Evolutionary conservation across 1,139 yeast species (phyloP).

Genomic region (Zhuliangozyma blackwelliae): DNA sequence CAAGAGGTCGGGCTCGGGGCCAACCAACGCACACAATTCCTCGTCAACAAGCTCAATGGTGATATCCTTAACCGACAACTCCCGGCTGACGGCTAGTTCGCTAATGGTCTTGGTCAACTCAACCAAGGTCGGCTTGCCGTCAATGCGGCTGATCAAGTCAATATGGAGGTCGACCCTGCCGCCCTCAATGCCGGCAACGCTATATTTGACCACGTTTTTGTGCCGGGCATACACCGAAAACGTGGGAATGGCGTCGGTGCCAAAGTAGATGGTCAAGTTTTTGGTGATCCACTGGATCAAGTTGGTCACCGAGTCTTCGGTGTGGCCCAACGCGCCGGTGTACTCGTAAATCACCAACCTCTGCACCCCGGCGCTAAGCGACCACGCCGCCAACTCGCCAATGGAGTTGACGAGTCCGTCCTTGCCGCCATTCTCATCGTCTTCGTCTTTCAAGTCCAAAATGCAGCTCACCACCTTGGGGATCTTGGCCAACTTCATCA

Average conservation of each 20-base stretch:
- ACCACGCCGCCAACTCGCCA: slow-evolving; percentile 82
- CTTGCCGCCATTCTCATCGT: slow-evolving; percentile 83
- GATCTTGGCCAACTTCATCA: slow-evolving; percentile 62
- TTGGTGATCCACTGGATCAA: slow-evolving; percentile 56
- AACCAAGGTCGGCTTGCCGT: slow-evolving; percentile 87
- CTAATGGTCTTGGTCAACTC: slow-evolving; percentile 86
- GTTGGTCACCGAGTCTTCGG: slow-evolving; percentile 41
- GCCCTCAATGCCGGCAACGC: slow-evolving; percentile 11
- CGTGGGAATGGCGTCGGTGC: slow-evolving; percentile 62
- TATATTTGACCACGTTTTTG: slow-evolving; percentile 45
- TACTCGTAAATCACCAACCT: slow-evolving; percentile 74
- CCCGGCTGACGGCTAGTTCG: slow-evolving; percentile 61
- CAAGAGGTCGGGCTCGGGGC: slow-evolving; percentile 86
- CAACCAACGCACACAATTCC: slow-evolving; percentile 72
- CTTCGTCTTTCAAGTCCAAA: slow-evolving; percentile 64
- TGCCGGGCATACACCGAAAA: slow-evolving; percentile 62
- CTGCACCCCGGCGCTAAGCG: slow-evolving; percentile 77
- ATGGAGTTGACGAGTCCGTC: slow-evolving; percentile 76
- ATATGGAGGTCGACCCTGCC: slow-evolving; percentile 54
- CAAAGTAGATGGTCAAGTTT: slow-evolving; percentile 71
- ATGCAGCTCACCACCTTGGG: slow-evolving; percentile 77
- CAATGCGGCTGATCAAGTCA: slow-evolving; percentile 64
- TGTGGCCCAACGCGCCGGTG: slow-evolving; percentile 57
- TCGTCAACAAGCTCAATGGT: slow-evolving; percentile 71
- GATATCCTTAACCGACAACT: slow-evolving; percentile 63